Evolutionary conservation across 2,329 filamentous ascomycete genomes (phyloP), one percentile per base, ranked within the genome.

Genomic region (Periconia macrospinosa): DNA sequence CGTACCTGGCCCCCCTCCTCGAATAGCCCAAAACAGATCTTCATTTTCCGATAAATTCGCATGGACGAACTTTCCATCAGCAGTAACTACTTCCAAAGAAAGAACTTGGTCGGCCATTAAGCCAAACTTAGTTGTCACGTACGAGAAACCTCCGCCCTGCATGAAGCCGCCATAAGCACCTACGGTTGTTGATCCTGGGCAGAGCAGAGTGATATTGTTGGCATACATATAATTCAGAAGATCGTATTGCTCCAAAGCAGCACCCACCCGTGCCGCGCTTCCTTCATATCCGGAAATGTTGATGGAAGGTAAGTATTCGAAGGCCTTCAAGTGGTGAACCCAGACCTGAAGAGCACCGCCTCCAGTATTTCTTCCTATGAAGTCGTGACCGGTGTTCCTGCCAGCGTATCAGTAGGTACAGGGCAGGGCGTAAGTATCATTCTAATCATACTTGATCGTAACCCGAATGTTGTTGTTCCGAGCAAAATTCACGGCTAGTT

Each of bases 81-180:
- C 62, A 5, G 65, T 64, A 2, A 67, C 62, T 11, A 70, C 50
- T 45, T 69, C 60, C 8, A 66, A 27, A 13, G 61, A 53, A 6
- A 71, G 57, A 0, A 71, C 54, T 41, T 70, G 62, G 41, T 69
- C 66, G 11, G 64, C 59, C 56, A 63, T 64, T 3, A 70, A 53
- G 6, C 65, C 68, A 56, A 78, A 78, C 45, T 76, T 69, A 30
- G 74, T 75, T 2, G 77, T 77, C 9, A 81, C 78, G 15, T 60
- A 60, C 15, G 76, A 79, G 66, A 84, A 81, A 0, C 83, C 83
- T 17, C 81, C 83, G 2, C 80, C 81, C 27, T 68, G 67, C 54
- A 71, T 68, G 55, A 60, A 76, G 2, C 74, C 67, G 13, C 65
- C 67, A 42, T 53, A 76, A 59, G 80, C 71, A 19, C 81, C 82